phyloP scores from a whole-genome alignment of 441 rosid genomes.

The Euphorbia schlechtendalii region DNA sequence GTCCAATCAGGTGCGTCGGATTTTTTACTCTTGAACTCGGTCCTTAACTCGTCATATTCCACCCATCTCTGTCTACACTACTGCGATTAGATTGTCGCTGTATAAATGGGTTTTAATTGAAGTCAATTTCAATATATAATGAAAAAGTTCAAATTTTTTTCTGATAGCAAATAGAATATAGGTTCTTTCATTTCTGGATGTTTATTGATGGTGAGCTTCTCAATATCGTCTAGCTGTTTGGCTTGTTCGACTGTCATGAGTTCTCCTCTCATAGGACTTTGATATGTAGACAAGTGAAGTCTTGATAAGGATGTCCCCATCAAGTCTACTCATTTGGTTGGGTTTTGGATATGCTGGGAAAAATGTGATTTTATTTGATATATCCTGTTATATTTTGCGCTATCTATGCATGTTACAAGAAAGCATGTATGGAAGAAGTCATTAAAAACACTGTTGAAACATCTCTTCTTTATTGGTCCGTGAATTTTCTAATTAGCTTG shows the following conservation, averaged over 20 bases:
- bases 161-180: not conserved
- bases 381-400: not conserved
- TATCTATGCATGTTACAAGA: not conserved
- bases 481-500: not conserved
- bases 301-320: too few species aligned
- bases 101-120: not conserved
- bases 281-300: not conserved
- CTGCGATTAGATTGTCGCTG: not conserved
- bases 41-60: not conserved
- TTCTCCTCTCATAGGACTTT: not conserved
- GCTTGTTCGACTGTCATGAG: not conserved
- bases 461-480: not conserved
- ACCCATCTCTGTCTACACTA: not conserved
- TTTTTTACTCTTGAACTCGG: not conserved
- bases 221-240: not conserved
- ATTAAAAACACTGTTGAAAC: not conserved
- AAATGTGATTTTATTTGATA: not conserved
- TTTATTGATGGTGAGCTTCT: not conserved
- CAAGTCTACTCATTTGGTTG: not conserved
- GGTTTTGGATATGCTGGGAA: not conserved
- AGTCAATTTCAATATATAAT: not conserved
- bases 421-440: not conserved
- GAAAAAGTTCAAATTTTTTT: not conserved
- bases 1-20: constrained; percentile 56
- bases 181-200: not conserved